phyloP scores from a whole-genome alignment of 352 stramenopile species.

The Pythium phragmitis region DNA sequence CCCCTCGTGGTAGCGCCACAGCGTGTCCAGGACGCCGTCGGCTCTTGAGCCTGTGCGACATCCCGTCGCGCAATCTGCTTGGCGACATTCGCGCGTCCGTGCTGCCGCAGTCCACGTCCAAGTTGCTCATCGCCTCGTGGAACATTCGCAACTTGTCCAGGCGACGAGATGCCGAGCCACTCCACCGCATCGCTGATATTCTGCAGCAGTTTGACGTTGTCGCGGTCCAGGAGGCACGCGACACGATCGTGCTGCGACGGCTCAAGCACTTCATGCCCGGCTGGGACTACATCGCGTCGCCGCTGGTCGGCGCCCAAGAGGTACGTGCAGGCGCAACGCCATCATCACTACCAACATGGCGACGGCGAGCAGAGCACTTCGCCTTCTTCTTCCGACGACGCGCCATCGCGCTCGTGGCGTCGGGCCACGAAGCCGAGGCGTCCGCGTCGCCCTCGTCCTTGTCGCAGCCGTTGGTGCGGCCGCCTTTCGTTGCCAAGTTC shows the following conservation, averaged over 20 bases:
- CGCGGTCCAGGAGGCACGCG: constrained; percentile 62
- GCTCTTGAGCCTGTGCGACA: not conserved
- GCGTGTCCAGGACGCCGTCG: not conserved
- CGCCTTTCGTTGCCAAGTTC: constrained; percentile 54
- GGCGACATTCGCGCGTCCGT: constrained; percentile 36
- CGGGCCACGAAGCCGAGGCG: not conserved
- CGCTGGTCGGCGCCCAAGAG: constrained; percentile 31
- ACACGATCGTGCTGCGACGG: constrained; percentile 56
- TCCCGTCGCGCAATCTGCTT: constrained; percentile 37
- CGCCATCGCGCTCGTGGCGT: constrained; percentile 17
- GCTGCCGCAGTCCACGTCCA: constrained; percentile 19
- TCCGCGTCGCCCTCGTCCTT: not conserved
- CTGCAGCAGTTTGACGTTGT: constrained; percentile 68
- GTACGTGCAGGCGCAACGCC: not conserved
- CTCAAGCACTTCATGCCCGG: constrained; percentile 55
- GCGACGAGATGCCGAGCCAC: constrained; percentile 33
- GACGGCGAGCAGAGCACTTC: constrained; percentile 44
- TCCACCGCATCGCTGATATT: constrained; percentile 49
- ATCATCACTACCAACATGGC: constrained; percentile 4
- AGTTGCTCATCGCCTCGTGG: constrained; percentile 59
- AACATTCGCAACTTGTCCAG: constrained; percentile 77
- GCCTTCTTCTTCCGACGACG: constrained; percentile 55
- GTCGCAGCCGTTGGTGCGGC: constrained; percentile 2
- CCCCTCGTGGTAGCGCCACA: not conserved
- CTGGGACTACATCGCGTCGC: constrained; percentile 60